Evolutionary conservation across 371 early-diverging fungal species (phyloP).

Genomic region (Apophysomyces variabilis): DNA sequence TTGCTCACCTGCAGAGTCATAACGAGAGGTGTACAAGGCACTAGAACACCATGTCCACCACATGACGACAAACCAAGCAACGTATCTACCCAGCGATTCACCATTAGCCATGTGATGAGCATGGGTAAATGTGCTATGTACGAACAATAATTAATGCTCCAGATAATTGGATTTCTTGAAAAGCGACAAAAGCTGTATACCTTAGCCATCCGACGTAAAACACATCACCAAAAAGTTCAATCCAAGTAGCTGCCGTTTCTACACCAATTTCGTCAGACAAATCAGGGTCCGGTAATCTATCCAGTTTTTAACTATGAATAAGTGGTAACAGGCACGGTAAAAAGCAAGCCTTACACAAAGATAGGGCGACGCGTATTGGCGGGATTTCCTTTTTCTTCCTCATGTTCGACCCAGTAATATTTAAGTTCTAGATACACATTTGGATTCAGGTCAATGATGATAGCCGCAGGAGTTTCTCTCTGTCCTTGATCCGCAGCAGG

Average conservation of each 20-base stretch:
- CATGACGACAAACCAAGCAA: slow-evolving; percentile 61
- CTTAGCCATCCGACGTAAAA: slow-evolving; percentile 56
- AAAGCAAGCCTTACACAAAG: slow-evolving; percentile 26
- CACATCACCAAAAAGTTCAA: slow-evolving; percentile 52
- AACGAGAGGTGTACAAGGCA: slow-evolving; percentile 56
- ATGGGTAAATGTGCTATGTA: slow-evolving; percentile 53
- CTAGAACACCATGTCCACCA: slow-evolving; percentile 69
- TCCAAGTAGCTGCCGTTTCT: slow-evolving; percentile 52
- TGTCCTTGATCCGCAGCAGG: slow-evolving; percentile 13
- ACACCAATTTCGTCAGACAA: slow-evolving; percentile 53
- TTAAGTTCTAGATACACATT: slow-evolving; percentile 50
- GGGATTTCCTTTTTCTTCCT: slow-evolving; percentile 19
- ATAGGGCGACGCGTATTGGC: slow-evolving; percentile 29
- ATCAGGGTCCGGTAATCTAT: slow-evolving; percentile 51
- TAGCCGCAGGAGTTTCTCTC: slow-evolving; percentile 15
- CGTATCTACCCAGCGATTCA: slow-evolving; percentile 42
- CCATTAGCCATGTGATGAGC: slow-evolving; percentile 48
- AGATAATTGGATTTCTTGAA: too few relatives aligned
- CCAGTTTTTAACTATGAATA: not conserved
- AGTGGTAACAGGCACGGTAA: not conserved
- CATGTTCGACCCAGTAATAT: slow-evolving; percentile 13
- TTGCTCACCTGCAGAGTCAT: slow-evolving; percentile 37
- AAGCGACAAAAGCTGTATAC: slow-evolving; percentile 12
- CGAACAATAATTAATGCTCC: not conserved
- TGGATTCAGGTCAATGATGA: slow-evolving; percentile 39